phyloP scores from a whole-genome alignment of 495 filamentous ascomycete species.

The Penicillium egyptiacum region DNA sequence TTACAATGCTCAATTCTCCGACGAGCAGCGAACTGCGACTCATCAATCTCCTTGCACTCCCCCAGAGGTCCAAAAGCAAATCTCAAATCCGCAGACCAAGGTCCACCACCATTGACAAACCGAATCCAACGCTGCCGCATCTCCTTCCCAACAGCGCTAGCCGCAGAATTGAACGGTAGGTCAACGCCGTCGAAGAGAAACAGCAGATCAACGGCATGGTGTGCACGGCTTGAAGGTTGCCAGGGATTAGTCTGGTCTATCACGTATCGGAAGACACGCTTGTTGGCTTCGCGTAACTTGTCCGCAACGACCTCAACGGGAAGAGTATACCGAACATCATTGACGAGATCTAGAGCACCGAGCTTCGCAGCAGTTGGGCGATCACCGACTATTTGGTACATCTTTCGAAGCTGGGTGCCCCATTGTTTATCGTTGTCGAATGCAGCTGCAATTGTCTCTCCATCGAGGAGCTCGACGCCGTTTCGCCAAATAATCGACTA shows the following conservation, averaged over 20 bases:
- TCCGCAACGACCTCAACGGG: conserved; percentile 38
- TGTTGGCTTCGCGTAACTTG: conserved; percentile 31
- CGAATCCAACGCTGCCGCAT: conserved; percentile 39
- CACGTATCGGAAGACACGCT: conserved; percentile 40
- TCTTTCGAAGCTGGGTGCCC: conserved; percentile 36
- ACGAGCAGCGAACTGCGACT: conserved; percentile 33
- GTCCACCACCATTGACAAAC: conserved; percentile 34
- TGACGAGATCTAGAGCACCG: conserved; percentile 38
- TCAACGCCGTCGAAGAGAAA: conserved; percentile 41
- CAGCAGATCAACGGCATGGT: conserved; percentile 48
- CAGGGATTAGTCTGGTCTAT: conserved; percentile 48
- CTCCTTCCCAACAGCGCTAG: conserved; percentile 30
- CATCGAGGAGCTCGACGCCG: conserved; percentile 35
- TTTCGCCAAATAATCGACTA: conserved; percentile 47
- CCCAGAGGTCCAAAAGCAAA: conserved; percentile 41
- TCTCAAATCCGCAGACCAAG: conserved; percentile 30
- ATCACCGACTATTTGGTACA: conserved; percentile 38
- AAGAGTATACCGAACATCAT: conserved; percentile 37
- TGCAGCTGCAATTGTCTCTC: conserved; percentile 31
- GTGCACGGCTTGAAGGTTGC: conserved; percentile 42
- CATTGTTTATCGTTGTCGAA: conserved; percentile 32
- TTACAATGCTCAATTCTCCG: conserved; percentile 30
- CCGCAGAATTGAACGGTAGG: conserved; percentile 34
- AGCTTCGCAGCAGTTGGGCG: conserved; percentile 42
- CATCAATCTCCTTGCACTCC: conserved; percentile 36